Evolutionary conservation across 192 early-diverging fungal genomes (phyloP).

Genomic region (Umbelopsis sp.): DNA sequence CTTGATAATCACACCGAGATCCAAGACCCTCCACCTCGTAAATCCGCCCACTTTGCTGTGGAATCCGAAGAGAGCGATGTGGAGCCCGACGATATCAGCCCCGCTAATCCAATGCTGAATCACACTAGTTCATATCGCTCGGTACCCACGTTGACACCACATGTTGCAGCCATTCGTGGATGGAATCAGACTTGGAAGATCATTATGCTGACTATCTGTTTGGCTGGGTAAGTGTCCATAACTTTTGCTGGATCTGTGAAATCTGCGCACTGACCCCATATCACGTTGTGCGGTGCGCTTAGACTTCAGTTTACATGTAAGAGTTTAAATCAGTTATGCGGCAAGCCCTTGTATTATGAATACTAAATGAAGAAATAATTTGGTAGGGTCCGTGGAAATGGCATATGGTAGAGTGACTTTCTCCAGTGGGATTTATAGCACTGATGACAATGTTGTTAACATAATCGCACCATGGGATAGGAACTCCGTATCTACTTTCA

Average conservation of each 20-base stretch:
- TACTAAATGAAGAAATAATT: neutral
- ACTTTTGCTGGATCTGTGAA: neutral
- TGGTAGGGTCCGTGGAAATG: conserved; percentile 73
- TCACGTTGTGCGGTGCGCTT: no score
- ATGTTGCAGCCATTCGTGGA: conserved; percentile 2
- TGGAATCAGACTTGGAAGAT: conserved; percentile 37
- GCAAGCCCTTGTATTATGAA: conserved; percentile 1
- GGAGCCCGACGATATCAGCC: conserved; percentile 9
- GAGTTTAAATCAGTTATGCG: conserved; percentile 15
- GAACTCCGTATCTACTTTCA: conserved; percentile 84
- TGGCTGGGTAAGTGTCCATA: conserved; percentile 47
- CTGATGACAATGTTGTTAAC: no score
- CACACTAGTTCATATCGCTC: neutral
- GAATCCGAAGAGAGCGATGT: conserved; percentile 13
- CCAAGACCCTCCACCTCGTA: neutral
- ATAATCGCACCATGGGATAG: conserved; percentile 27
- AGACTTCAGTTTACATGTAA: conserved; percentile 71
- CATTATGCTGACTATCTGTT: conserved; percentile 55
- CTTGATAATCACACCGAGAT: conserved; percentile 1
- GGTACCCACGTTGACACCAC: neutral
- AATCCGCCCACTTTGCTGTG: conserved; percentile 3
- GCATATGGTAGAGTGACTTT: conserved; percentile 56
- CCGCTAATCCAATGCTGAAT: neutral
- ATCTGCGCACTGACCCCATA: neutral
- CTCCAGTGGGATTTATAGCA: neutral